These are phyloP conservation scores for Cornus controversa DNA, from an alignment of 148 eudicot species.

Conservation along the genomic window DNA sequence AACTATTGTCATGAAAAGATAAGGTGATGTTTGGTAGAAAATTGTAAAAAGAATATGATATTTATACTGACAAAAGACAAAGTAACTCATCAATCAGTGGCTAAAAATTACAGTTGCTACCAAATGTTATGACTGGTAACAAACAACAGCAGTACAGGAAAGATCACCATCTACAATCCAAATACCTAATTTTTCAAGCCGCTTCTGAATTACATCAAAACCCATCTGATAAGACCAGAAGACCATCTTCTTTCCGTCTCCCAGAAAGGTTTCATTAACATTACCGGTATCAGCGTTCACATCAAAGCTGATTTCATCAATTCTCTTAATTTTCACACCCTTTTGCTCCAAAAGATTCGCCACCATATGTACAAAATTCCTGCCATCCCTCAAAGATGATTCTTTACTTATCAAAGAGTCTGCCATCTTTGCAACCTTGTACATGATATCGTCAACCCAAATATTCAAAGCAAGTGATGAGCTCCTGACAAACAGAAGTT, in stretches of 20 bases:
- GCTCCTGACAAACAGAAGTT: slow-evolving; percentile 44
- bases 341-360: slow-evolving; percentile 37
- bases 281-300: slow-evolving; percentile 29
- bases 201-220: slow-evolving; percentile 37
- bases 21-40: not conserved
- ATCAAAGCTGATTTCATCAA: slow-evolving; percentile 42
- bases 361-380: slow-evolving; percentile 34
- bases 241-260: slow-evolving; percentile 37
- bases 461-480: slow-evolving; percentile 43
- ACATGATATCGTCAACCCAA: slow-evolving; percentile 47
- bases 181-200: slow-evolving; percentile 48
- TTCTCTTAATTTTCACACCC: slow-evolving; percentile 29
- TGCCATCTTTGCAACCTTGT: slow-evolving; percentile 22
- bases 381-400: slow-evolving; percentile 15
- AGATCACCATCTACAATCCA: slow-evolving; percentile 72
- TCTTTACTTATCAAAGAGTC: slow-evolving; percentile 29
- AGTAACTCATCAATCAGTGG: not conserved
- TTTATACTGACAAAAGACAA: not conserved
- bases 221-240: slow-evolving; percentile 58
- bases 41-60: not conserved
- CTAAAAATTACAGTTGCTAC: not conserved
- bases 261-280: slow-evolving; percentile 33
- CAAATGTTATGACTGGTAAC: slow-evolving; percentile 53
- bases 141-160: slow-evolving; percentile 75
- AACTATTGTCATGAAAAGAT: not conserved